Evolutionary conservation across 768 basidiomycete genomes (phyloP), one percentile per base, ranked within the genome.

Genomic region (Panaeolus cyanescens): DNA sequence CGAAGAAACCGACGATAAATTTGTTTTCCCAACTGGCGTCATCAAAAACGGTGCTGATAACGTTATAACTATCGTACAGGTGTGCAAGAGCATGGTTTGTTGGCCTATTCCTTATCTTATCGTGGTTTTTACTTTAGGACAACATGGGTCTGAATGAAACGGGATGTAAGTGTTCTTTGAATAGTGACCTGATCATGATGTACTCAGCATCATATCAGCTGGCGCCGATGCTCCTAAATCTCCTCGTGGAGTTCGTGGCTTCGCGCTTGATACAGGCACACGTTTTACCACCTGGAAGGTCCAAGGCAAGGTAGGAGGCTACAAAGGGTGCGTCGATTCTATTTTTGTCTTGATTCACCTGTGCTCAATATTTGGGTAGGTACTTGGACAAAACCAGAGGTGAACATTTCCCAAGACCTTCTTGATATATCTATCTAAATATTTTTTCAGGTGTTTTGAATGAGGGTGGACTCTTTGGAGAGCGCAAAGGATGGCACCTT

Each of bases 121-220:
- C 2, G 7, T 4, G 5, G 12, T 15, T 4, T 40, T 9, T 42
- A 7, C 3, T 42, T 9, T 53, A 90, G 87, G 92, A 93, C 62
- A 90, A 91, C 66, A 91, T 90, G 88, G 92, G 92, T 0, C 72
- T 91, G 63, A 84, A 92, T 59, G 86, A 92, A 70, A 82, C 84
- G 13, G 79, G 78, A 65, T 64, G 86, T 85, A 58, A 62, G 79
- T 65, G 15, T 5, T 5, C 17, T 56, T 34, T 15, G n/a, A 22
- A 32, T 32, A 31, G 4, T 15, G 2, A 15, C 45, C 17, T n/a
- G 13, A 37, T 30, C 22, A 28, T 42, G 5, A 32, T 25, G 56
- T 32, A 40, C 10, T 61, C 20, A 59, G 4, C 25, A 36, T 28
- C 39, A 19, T 19, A 54, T 7, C 60, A 81, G 81, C 67, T 22